phyloP scores from a whole-genome alignment of 1,284 basidiomycete genomes.

The Schizophyllum commune region DNA sequence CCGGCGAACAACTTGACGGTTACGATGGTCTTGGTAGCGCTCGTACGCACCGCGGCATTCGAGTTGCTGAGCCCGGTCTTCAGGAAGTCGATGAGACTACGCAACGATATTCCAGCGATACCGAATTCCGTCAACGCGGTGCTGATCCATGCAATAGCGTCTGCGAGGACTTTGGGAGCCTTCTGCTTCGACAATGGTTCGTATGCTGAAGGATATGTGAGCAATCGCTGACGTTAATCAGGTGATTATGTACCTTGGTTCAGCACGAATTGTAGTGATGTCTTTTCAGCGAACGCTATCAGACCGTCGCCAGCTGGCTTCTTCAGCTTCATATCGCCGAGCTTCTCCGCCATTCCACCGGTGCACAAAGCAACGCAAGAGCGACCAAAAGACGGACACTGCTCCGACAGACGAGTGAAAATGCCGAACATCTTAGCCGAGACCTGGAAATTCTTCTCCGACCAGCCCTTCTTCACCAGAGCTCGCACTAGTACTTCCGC shows the following conservation, averaged over 20 bases:
- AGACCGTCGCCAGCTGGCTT: slow-evolving; percentile 93
- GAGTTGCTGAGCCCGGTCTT: slow-evolving; percentile 87
- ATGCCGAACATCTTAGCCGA: slow-evolving; percentile 82
- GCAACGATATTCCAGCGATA: slow-evolving; percentile 78
- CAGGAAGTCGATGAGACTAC: slow-evolving; percentile 85
- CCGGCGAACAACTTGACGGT: slow-evolving; percentile 92
- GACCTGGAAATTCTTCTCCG: slow-evolving; percentile 99
- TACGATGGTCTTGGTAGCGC: slow-evolving; percentile 91
- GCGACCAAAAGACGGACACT: slow-evolving; percentile 78
- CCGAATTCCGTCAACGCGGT: slow-evolving; percentile 90
- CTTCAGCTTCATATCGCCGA: slow-evolving; percentile 96
- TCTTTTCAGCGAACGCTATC: slow-evolving; percentile 81
- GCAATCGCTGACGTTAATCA: slow-evolving; percentile 3
- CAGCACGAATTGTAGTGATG: slow-evolving; percentile 91
- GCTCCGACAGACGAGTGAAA: slow-evolving; percentile 67
- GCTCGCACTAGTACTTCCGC: slow-evolving; percentile 89
- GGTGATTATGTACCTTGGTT: slow-evolving; percentile 62
- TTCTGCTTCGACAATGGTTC: slow-evolving; percentile 91
- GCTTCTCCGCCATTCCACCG: slow-evolving; percentile 87
- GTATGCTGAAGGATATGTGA: slow-evolving; percentile 54
- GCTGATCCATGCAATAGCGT: slow-evolving; percentile 88
- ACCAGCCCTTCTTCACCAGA: slow-evolving; percentile 91
- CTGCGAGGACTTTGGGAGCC: slow-evolving; percentile 94
- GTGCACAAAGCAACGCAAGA: slow-evolving; percentile 81
- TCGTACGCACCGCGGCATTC: slow-evolving; percentile 90